Base-by-base conservation (phyloP, 106 monocot species). In the Agapanthus africanus region DNA sequence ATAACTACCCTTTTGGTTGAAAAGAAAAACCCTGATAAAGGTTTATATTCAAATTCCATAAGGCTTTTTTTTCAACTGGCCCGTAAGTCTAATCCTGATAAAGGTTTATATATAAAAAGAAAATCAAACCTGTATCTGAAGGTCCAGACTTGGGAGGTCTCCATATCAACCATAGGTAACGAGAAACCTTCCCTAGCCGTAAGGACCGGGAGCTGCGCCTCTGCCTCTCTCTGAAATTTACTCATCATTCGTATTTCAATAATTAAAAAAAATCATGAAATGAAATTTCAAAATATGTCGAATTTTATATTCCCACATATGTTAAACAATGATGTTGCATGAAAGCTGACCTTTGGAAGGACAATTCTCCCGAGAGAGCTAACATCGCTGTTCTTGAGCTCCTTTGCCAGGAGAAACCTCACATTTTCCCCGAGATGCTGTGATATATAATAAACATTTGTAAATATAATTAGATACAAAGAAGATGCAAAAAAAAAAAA, bases 301-400 rank as follows among this genome's bases (percentile, higher is more conserved):
- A 37, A 64, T 2, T n/a, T n/a, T n/a, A n/a, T n/a, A n/a, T n/a
- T n/a, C n/a, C n/a, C n/a, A n/a, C n/a, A n/a, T n/a, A n/a, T n/a
- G n/a, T n/a, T n/a, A n/a, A 1, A 59, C 14, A 59, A 16, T 8
- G 7, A 37, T n/a, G 18, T 18, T 37, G 62, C 34, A 63, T 26
- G 40, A 42, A 66, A 7, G 16, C 31, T 31, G 34, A 85, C 94
- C 90, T 95, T 95, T 37, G 94, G 94, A 71, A 95, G 87, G 28
- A 95, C 91, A 67, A 95, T 81, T 71, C 94, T 80, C 52, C 90
- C 90, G 0, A 95, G 83, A 16, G 87, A 74, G 37, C 91, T 72
- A 39, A 91, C 94, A 79, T 95, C 94, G 42, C 90, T 95, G 38
- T 86, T 83, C 51, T 77, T 82, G 0, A 95, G 91, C 72, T 95